phyloP scores from a whole-genome alignment of 495 filamentous ascomycete species.

The Cladorrhinum samala region DNA sequence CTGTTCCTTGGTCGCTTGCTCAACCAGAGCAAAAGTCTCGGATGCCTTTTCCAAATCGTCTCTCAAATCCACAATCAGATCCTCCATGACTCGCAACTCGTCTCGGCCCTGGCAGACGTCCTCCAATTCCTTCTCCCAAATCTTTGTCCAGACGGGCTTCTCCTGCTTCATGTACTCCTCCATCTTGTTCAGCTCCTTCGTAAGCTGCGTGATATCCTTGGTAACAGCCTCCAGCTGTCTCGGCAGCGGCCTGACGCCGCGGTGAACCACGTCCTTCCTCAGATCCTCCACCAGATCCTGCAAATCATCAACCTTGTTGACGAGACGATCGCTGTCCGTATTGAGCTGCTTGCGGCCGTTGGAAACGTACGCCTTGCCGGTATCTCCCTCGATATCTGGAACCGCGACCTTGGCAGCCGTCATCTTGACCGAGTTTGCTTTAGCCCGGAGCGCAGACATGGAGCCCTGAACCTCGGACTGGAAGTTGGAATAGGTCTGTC shows the following conservation, averaged over 20 bases:
- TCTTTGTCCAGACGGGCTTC: constrained; percentile 95
- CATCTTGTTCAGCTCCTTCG: constrained; percentile 89
- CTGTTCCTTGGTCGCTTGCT: constrained; percentile 94
- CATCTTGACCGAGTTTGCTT: constrained; percentile 72
- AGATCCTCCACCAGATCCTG: constrained; percentile 95
- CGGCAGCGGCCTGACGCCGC: constrained; percentile 89
- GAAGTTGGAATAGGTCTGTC: constrained; percentile 89
- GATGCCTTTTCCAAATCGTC: constrained; percentile 92
- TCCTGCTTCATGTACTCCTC: constrained; percentile 84
- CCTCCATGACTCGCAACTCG: constrained; percentile 88
- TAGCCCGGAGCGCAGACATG: constrained; percentile 74
- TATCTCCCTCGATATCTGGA: constrained; percentile 59
- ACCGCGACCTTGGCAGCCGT: constrained; percentile 61
- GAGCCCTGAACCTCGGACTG: constrained; percentile 80
- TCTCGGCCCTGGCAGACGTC: constrained; percentile 92
- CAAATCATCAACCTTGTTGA: constrained; percentile 87
- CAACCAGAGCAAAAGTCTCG: constrained; percentile 88
- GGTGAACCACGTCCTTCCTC: constrained; percentile 90
- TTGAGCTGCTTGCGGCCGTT: constrained; percentile 77
- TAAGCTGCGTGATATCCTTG: constrained; percentile 76
- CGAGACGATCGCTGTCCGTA: constrained; percentile 78
- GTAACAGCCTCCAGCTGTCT: constrained; percentile 80
- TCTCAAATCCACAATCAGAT: constrained; percentile 81
- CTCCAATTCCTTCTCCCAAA: constrained; percentile 95
- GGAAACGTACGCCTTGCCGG: constrained; percentile 76